Evolutionary conservation across 805 yeast species (phyloP), one percentile per base, ranked within the genome.

Genomic region (Yamadazyma olivae): DNA sequence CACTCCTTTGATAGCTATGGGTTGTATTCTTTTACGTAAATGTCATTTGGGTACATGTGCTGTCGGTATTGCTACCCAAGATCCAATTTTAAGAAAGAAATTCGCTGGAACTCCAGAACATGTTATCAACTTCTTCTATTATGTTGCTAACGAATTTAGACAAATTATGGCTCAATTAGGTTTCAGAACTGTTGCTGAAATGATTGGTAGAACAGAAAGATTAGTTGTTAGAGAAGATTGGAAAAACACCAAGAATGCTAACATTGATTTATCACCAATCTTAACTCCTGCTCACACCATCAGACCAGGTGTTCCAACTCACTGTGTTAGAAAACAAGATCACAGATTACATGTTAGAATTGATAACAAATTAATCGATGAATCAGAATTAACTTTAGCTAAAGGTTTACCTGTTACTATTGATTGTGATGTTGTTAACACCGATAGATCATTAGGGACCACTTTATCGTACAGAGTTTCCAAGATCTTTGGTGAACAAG

Each of bases 21-120:
- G 98, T 44, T 91, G 99, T 73, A 84, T 91, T 59, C 82, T 89
- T 87, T 83, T 90, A 85, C 78, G 96, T 67, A 87, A 84, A 71
- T 58, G 56, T 36, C 98, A 91, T 61, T 70, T 86, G 41, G 86
- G 87, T 68, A 79, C 95, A 26, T 91, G 99, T 66, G 96, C 99
- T 19, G 99, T 91, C 33, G 99, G 99, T 67, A 86, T 91, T 69
- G 99, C 99, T 30, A 91, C 99, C 20, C 99, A 93, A 66, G 98
- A 91, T 61, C 97, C 97, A 14, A 87, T 81, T 48, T 74, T 91
- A 49, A 79, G 99, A 67, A 78, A 78, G 66, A 93, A 91, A 65
- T 91, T 91, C 67, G 74, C 77, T 54, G 99, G 99, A 57, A 90
- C 96, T 33, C 99, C 99, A 35, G 99, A 91, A 68, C 97, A 91